Percentiles rank a stretch among this genome's conserved stretches.
phyloP scores from a whole-genome alignment of 345 rosid species.

The Aurinia saxatilis region DNA sequence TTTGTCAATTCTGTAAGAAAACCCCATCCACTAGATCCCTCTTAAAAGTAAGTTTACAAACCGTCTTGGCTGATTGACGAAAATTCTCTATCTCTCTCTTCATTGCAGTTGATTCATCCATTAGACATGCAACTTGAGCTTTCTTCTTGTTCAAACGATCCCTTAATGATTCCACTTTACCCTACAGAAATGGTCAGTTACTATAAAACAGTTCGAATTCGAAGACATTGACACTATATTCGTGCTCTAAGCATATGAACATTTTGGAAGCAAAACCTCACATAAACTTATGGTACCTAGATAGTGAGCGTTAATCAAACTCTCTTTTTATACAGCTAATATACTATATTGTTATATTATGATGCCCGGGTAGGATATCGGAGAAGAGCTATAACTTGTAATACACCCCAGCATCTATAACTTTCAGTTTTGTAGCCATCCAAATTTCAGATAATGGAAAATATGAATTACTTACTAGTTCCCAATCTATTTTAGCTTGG shows the following conservation, averaged over 20 bases:
- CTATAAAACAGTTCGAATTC: slow-evolving; percentile 1
- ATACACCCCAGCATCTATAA: neutral
- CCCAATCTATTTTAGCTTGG: slow-evolving; percentile 81
- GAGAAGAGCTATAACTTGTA: neutral
- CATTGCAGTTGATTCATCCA: slow-evolving; percentile 63
- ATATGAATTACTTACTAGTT: slow-evolving; percentile 45
- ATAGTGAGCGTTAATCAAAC: too few species aligned
- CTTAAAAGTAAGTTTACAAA: slow-evolving; percentile 29
- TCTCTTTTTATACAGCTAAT: neutral
- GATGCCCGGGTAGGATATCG: neutral
- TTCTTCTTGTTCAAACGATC: slow-evolving; percentile 58
- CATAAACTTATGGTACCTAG: neutral
- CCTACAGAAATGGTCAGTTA: slow-evolving; percentile 34
- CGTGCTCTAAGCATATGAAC: neutral
- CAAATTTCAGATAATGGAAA: slow-evolving; percentile 3
- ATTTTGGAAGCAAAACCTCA: neutral
- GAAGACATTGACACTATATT: neutral
- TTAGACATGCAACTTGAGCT: slow-evolving; percentile 53
- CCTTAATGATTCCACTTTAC: slow-evolving; percentile 47
- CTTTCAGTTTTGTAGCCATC: neutral
- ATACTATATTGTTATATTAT: neutral
- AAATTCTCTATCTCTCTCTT: slow-evolving; percentile 59
- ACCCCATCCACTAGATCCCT: neutral
- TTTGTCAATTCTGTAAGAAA: neutral
- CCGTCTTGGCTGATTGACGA: slow-evolving; percentile 50